Conservation (phyloP, 2,329 filamentous ascomycete genomes). For the Cladosporium sp. region DNA sequence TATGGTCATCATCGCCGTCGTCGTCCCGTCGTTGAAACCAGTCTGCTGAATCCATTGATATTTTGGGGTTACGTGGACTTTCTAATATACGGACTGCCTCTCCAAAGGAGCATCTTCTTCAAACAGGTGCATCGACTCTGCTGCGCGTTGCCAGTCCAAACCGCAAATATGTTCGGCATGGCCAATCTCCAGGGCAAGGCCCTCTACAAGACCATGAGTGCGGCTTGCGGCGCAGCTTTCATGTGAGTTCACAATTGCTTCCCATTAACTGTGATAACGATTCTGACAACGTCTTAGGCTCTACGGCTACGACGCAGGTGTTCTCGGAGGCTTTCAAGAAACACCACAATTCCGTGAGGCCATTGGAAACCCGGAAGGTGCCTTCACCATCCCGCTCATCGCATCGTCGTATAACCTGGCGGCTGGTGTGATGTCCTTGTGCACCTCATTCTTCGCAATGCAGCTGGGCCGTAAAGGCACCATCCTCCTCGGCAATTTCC, state of each 20-base stretch:
- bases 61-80: no score
- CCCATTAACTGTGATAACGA: neutral
- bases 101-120: neutral
- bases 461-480: slow-evolving; percentile 23
- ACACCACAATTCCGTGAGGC: slow-evolving; percentile 29
- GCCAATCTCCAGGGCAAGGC: slow-evolving; percentile 20
- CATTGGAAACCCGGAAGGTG: slow-evolving; percentile 31
- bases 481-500: slow-evolving; percentile 26
- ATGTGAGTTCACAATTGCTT: slow-evolving; percentile 6
- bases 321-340: slow-evolving; percentile 13
- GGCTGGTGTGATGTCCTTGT: slow-evolving; percentile 18
- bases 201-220: slow-evolving; percentile 26
- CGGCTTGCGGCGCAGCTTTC: slow-evolving; percentile 23
- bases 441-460: slow-evolving; percentile 21
- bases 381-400: slow-evolving; percentile 31
- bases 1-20: neutral
- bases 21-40: no score
- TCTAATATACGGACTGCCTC: no score
- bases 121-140: neutral
- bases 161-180: slow-evolving; percentile 11
- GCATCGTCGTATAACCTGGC: slow-evolving; percentile 22
- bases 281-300: neutral
- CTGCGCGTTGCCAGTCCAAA: neutral
- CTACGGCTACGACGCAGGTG: slow-evolving; percentile 14
- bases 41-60: no score